Evolutionary conservation across 345 rosid genomes (phyloP), one percentile per base, ranked within the genome.

Genomic region (Mercurialis annua): DNA sequence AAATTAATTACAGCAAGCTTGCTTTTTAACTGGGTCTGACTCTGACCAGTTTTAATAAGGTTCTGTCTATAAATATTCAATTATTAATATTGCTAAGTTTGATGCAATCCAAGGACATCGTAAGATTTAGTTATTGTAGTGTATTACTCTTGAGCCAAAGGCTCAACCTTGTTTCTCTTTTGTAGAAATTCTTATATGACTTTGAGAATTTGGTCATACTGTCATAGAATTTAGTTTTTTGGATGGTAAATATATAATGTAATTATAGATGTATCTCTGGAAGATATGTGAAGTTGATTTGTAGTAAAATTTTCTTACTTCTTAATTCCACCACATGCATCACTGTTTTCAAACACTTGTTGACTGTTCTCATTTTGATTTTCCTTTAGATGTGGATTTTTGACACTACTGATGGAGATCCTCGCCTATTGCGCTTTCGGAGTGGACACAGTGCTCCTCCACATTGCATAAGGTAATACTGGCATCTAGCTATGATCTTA

Each of bases 381-480:
- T 15, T 69, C 7, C 36, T 67, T 24, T 71, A 94, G 98, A 87
- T 94, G 90, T 94, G 99, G 99, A 86, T 94, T 78, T 94, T 94
- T 69, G 97, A 87, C 84, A 84, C 90, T 67, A 91, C 80, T 83
- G 96, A 94, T 77, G 95, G 90, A 33, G 99, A 86, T 81, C 95
- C 97, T 84, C 95, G 96, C 58, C 82, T 94, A 54, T 74, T 94
- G 71, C 96, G 97, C 64, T 94, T 94, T 76, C 97, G 96, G 20
- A 87, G 92, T 78, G 99, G 99, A 72, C 97, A 94, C 53, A 89
- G 97, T 85, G 99, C 99, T 71, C 96, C 99, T 71, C 99, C 99
- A 34, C 81, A 80, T 61, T 94, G 96, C 81, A 85, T 94, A 84
- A 94, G 92, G 99, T 89, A 78, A 65, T 42, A 49, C 34, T 33